Conservation (phyloP, 805 yeast species). For the Isabelozyma heimii region DNA sequence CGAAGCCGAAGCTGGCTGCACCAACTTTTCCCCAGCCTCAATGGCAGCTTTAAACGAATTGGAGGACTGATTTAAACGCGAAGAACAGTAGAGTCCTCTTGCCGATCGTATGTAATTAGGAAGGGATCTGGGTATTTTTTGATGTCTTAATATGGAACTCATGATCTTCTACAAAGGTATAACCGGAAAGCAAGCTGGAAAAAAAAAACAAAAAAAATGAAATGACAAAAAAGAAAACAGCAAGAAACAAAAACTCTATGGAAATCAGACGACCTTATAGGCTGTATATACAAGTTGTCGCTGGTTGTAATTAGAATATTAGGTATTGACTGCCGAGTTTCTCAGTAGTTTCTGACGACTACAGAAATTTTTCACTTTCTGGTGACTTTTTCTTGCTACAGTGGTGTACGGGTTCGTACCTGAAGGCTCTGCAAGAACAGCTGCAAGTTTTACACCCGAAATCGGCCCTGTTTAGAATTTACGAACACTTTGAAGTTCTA, state of each 20-base stretch:
- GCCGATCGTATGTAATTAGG: background rate
- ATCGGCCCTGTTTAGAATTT: too few species aligned
- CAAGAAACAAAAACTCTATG: background rate
- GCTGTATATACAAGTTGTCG: background rate
- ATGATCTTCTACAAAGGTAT: background rate
- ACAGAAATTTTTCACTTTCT: background rate
- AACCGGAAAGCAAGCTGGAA: background rate
- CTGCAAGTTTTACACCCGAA: too few species aligned
- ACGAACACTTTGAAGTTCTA: too few species aligned
- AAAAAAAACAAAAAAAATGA: background rate
- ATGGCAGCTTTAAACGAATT: conserved; percentile 47
- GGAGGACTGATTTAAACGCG: background rate
- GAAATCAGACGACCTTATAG: background rate
- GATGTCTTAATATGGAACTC: background rate
- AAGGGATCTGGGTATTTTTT: background rate
- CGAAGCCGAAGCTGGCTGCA: conserved; percentile 51
- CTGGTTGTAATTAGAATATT: background rate
- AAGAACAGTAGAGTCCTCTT: background rate
- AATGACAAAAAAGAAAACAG: background rate
- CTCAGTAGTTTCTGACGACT: background rate
- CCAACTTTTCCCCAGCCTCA: conserved; percentile 70
- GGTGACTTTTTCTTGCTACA: background rate
- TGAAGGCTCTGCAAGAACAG: too few species aligned
- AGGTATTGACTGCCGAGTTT: background rate
- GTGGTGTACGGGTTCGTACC: too few species aligned